These are phyloP conservation scores for Plasmodium gonderi DNA, from an alignment of 169 alveolate genomes.

Conservation along the genomic window DNA sequence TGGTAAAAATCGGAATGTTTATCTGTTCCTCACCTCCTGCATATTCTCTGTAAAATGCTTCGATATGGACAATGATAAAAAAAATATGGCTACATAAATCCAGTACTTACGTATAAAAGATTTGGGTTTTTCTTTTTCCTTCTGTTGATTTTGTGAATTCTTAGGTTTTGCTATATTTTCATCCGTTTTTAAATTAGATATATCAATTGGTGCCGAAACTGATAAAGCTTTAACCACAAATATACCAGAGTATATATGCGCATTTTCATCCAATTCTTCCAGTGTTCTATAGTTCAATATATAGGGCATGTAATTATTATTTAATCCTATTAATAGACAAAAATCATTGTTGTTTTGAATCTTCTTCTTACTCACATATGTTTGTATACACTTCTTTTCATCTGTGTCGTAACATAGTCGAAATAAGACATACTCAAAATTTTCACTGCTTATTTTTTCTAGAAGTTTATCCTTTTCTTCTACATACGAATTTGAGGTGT, in stretches of 20 bases:
- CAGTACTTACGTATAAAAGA: conserved; percentile 61
- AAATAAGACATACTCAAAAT: conserved; percentile 52
- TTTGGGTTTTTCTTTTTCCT: conserved; percentile 32
- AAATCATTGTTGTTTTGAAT: conserved; percentile 21
- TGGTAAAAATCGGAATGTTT: too few relatives aligned
- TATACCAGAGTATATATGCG: conserved; percentile 13
- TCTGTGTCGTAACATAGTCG: conserved; percentile 25
- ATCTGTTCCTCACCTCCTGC: not conserved
- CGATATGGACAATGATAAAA: conserved; percentile 27
- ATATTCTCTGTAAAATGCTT: conserved; percentile 30
- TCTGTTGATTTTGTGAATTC: not conserved
- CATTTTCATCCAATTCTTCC: not conserved
- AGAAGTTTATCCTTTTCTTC: conserved; percentile 35
- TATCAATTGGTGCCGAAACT: conserved; percentile 18
- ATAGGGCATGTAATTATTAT: conserved; percentile 53
- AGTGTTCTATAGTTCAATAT: conserved; percentile 14
- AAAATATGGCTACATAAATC: conserved; percentile 43
- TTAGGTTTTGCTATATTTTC: conserved; percentile 12
- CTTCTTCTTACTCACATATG: conserved; percentile 33
- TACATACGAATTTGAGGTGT: conserved; percentile 38
- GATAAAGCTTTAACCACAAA: conserved; percentile 8
- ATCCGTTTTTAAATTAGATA: conserved; percentile 17
- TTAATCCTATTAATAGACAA: conserved; percentile 25
- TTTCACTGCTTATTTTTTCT: not conserved
- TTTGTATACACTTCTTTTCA: conserved; percentile 27